These are phyloP conservation scores for Bruguiera hainesii DNA, from an alignment of 441 rosid genomes.

Conservation along the genomic window DNA sequence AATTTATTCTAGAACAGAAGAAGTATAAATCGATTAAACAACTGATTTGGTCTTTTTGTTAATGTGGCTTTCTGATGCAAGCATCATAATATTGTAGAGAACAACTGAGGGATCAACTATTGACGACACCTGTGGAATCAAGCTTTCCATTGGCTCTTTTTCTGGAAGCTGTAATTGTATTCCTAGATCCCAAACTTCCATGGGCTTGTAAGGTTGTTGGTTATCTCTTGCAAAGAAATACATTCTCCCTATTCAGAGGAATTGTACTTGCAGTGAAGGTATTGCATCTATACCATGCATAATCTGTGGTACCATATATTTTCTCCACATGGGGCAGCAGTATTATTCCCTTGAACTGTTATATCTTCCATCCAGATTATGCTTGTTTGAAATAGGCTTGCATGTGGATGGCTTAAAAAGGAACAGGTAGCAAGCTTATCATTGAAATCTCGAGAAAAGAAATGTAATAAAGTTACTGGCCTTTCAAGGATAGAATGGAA, in stretches of 20 bases:
- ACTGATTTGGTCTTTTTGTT: not conserved
- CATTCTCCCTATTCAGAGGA: slow-evolving; percentile 59
- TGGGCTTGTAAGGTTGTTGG: slow-evolving; percentile 82
- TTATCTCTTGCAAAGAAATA: slow-evolving; percentile 59
- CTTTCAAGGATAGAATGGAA: too few relatives aligned
- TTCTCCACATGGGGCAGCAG: too few relatives aligned
- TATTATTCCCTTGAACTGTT: too few relatives aligned
- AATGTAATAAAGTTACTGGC: too few relatives aligned
- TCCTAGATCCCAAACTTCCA: slow-evolving; percentile 82
- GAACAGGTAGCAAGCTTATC: too few relatives aligned
- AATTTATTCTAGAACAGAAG: too few relatives aligned
- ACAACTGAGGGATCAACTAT: slow-evolving; percentile 57
- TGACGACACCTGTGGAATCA: slow-evolving; percentile 40
- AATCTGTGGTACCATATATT: not conserved
- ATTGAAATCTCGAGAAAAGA: too few relatives aligned
- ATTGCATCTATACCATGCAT: slow-evolving; percentile 18
- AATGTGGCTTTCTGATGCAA: slow-evolving; percentile 17
- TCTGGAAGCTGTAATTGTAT: slow-evolving; percentile 58
- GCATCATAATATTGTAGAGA: slow-evolving; percentile 42
- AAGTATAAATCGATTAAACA: too few relatives aligned
- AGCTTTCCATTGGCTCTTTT: slow-evolving; percentile 45
- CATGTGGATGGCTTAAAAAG: too few relatives aligned
- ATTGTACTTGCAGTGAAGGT: slow-evolving; percentile 67
- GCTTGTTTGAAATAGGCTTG: too few relatives aligned
- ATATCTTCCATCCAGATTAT: too few relatives aligned